Evolutionary conservation across 805 yeast species (phyloP).

Genomic region (Wickerhamiella alocasiicola): DNA sequence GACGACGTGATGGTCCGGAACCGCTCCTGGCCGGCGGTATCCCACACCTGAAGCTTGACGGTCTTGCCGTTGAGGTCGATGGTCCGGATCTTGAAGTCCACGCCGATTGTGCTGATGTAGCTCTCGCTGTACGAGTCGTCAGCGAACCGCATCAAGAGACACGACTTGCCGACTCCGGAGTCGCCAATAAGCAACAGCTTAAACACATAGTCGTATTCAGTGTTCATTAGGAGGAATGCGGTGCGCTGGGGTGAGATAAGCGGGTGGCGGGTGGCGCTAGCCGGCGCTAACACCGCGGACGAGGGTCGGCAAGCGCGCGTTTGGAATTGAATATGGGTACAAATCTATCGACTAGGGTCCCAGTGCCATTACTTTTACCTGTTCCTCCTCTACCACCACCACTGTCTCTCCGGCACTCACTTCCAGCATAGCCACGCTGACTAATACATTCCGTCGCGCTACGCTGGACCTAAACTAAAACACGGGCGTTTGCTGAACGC

Average conservation of each 20-base stretch:
- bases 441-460: too few species aligned
- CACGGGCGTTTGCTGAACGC: too few species aligned
- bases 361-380: too few species aligned
- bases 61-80: conserved; percentile 90
- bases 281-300: too few species aligned
- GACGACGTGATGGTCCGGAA: conserved; percentile 96
- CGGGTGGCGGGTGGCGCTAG: too few species aligned
- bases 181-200: conserved; percentile 92
- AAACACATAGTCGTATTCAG: conserved; percentile 82
- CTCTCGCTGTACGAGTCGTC: conserved; percentile 96
- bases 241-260: background rate
- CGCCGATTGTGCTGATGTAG: conserved; percentile 95
- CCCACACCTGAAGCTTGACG: conserved; percentile 97
- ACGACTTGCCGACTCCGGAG: conserved; percentile 97
- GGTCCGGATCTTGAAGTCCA: conserved; percentile 63
- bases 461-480: too few species aligned
- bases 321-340: too few species aligned
- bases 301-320: too few species aligned
- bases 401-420: too few species aligned
- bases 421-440: too few species aligned
- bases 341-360: too few species aligned
- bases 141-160: conserved; percentile 86
- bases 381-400: too few species aligned
- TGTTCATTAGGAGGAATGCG: conserved; percentile 8
- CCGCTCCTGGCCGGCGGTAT: conserved; percentile 98